These are phyloP conservation scores for Penicillium antarcticum DNA, from an alignment of 495 filamentous ascomycete genomes.

Conservation along the genomic window DNA sequence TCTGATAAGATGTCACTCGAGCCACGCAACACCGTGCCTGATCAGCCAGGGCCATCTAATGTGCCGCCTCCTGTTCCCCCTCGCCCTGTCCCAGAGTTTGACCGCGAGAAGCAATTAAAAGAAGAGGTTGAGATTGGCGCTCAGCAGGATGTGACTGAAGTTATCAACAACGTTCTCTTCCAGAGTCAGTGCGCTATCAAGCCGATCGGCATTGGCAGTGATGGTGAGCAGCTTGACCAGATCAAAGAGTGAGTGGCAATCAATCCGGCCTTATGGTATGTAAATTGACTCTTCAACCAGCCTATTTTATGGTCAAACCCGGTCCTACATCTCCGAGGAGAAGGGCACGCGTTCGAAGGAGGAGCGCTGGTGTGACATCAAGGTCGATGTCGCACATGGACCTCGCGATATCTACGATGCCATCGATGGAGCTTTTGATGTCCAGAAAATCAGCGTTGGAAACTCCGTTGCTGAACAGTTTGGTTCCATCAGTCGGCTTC, in stretches of 20 bases:
- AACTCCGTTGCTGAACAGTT: conserved; percentile 62
- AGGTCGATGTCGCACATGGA: conserved; percentile 59
- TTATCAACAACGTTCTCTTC: conserved; percentile 86
- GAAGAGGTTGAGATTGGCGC: conserved; percentile 61
- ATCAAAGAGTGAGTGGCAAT: conserved; percentile 58
- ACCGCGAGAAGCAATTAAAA: conserved; percentile 36
- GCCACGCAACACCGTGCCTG: not conserved
- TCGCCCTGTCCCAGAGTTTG: conserved; percentile 33
- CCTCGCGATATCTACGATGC: conserved; percentile 74
- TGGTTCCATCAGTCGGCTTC: conserved; percentile 69
- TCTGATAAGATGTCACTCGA: conserved; percentile 1
- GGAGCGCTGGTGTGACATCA: conserved; percentile 60
- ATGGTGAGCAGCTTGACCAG: conserved; percentile 74
- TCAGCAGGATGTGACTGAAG: conserved; percentile 92
- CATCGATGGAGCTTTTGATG: conserved; percentile 79
- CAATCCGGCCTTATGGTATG: not conserved
- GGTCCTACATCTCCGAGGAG: conserved; percentile 48
- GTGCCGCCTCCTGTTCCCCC: conserved; percentile 48
- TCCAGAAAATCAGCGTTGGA: conserved; percentile 66
- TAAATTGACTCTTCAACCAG: conserved; percentile 31
- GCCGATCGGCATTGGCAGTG: conserved; percentile 53
- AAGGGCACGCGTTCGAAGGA: conserved; percentile 46
- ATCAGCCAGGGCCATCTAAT: conserved; percentile 16
- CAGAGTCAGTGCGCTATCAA: conserved; percentile 86
- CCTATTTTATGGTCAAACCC: conserved; percentile 58